Evolutionary conservation across 345 rosid genomes (phyloP).

Genomic region (Boechera divaricarpa): DNA sequence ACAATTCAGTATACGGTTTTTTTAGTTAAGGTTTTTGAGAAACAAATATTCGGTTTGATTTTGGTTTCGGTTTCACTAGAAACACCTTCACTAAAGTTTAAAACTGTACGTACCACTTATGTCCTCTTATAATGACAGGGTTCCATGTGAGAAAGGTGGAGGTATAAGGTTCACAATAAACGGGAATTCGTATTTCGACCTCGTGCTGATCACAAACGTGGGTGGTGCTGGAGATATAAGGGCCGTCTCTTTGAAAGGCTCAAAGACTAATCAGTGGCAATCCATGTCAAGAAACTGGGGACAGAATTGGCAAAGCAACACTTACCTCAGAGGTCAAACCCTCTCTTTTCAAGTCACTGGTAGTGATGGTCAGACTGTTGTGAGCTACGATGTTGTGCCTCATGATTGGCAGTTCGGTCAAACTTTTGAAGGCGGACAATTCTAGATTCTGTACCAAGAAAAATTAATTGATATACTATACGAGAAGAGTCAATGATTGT

Average conservation of each 20-base stretch:
- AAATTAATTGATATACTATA: slow-evolving; percentile 5
- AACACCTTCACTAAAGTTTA: background rate
- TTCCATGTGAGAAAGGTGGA: slow-evolving; percentile 59
- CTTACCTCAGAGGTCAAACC: slow-evolving; percentile 59
- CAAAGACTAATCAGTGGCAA: slow-evolving; percentile 60
- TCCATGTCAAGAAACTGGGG: slow-evolving; percentile 77
- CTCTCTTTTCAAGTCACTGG: slow-evolving; percentile 64
- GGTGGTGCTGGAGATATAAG: slow-evolving; percentile 70
- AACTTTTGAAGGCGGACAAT: slow-evolving; percentile 60
- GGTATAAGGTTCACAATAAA: slow-evolving; percentile 65
- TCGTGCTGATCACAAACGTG: slow-evolving; percentile 66
- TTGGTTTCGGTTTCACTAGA: background rate
- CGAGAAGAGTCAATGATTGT: slow-evolving; percentile 20
- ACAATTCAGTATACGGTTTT: background rate
- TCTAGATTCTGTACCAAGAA: slow-evolving; percentile 40
- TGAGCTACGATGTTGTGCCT: slow-evolving; percentile 59
- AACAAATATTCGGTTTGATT: background rate
- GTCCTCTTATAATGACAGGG: slow-evolving; percentile 43
- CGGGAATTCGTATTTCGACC: slow-evolving; percentile 65
- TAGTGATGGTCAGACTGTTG: slow-evolving; percentile 57
- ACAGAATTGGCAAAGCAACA: slow-evolving; percentile 71
- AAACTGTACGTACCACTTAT: background rate
- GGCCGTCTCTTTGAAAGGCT: slow-evolving; percentile 66
- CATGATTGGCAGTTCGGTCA: slow-evolving; percentile 69
- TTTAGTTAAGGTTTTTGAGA: background rate